Evolutionary conservation across 345 rosid species (phyloP).

Genomic region (Syzygium aromaticum): DNA sequence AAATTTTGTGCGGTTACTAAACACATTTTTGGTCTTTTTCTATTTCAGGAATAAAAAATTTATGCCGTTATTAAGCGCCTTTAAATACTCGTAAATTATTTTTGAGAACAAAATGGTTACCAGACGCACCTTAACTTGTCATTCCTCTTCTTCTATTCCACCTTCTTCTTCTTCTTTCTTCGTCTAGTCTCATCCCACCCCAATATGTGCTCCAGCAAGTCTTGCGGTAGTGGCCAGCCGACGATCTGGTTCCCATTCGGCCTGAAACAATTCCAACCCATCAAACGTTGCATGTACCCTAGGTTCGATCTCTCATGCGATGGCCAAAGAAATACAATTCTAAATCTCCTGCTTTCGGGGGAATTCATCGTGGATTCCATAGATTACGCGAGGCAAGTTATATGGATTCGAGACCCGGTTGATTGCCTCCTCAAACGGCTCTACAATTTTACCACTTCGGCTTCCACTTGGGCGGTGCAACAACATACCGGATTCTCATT

Average conservation of each 20-base stretch:
- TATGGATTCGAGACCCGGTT: not conserved
- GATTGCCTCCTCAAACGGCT: not conserved
- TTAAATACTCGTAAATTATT: no score
- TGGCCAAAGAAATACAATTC: not conserved
- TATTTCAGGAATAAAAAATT: no score
- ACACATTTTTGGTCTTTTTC: no score
- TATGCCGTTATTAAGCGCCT: no score
- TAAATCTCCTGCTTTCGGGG: not conserved
- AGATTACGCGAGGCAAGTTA: not conserved
- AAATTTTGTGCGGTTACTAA: no score
- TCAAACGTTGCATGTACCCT: not conserved
- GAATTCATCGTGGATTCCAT: not conserved
- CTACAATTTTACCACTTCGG: not conserved
- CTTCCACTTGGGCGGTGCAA: not conserved
- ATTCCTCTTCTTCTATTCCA: not conserved
- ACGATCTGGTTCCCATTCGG: not conserved
- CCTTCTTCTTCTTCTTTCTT: not conserved
- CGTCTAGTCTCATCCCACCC: not conserved
- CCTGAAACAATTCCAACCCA: not conserved
- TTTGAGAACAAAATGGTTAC: no score
- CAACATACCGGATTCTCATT: not conserved
- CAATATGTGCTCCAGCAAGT: not conserved
- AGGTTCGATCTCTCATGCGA: slow-evolving; percentile 8
- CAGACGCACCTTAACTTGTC: no score
- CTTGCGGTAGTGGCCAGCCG: not conserved